phyloP scores from a whole-genome alignment of 2,329 filamentous ascomycete genomes.

The Arthrobotrys sphaeroides region DNA sequence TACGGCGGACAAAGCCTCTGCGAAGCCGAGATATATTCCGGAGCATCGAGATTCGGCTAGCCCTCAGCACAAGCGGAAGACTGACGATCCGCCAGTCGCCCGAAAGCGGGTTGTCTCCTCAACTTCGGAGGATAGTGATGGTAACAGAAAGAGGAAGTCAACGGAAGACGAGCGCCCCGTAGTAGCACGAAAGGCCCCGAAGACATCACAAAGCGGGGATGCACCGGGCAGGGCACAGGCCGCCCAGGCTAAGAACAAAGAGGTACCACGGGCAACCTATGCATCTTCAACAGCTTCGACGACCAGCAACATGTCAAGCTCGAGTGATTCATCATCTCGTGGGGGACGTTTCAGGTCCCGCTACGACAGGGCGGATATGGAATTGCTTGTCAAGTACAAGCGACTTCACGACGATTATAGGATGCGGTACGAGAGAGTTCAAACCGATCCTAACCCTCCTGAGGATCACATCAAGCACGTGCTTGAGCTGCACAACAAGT shows the following conservation, averaged over 20 bases:
- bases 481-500: slow-evolving; percentile 41
- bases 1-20: slow-evolving; percentile 33
- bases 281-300: slow-evolving; percentile 47
- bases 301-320: slow-evolving; percentile 38
- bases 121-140: slow-evolving; percentile 42
- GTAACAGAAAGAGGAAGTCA: slow-evolving; percentile 35
- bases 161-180: slow-evolving; percentile 39
- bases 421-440: slow-evolving; percentile 41
- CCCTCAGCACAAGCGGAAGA: slow-evolving; percentile 35
- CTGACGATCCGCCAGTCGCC: slow-evolving; percentile 17
- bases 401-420: slow-evolving; percentile 49
- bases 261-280: slow-evolving; percentile 36
- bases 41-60: slow-evolving; percentile 38
- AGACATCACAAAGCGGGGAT: slow-evolving; percentile 25
- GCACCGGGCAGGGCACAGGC: slow-evolving; percentile 15
- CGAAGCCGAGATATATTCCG: slow-evolving; percentile 46
- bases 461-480: slow-evolving; percentile 44
- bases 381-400: slow-evolving; percentile 38
- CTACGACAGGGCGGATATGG: slow-evolving; percentile 29
- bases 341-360: slow-evolving; percentile 18
- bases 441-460: slow-evolving; percentile 31
- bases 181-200: slow-evolving; percentile 43
- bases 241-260: slow-evolving; percentile 8
- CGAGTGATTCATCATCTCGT: slow-evolving; percentile 43
- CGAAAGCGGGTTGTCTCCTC: slow-evolving; percentile 41